Evolutionary conservation across 352 stramenopile species (phyloP), one percentile per base, ranked within the genome.

Genomic region (Blastocystis sp.): DNA sequence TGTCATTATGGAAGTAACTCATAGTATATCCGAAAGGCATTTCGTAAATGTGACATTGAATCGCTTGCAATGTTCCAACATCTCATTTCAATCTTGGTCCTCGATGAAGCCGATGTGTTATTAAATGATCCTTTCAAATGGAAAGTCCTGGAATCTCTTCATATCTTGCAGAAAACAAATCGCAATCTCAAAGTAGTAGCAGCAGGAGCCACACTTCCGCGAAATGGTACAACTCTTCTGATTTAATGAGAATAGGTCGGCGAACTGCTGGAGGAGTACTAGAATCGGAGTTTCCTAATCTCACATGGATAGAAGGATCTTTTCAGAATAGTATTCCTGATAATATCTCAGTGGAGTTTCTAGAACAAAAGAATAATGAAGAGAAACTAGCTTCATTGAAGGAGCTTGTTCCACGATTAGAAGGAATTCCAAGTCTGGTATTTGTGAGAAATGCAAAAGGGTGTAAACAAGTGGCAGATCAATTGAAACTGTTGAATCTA

Each of bases 101-200:
- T 83, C 7, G 71, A 83, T 63, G 71, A 83, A 63, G 71, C 71
- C 35, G 71, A 83, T 43, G 32, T 83, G 5, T 27, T 83, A 52
- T 56, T 83, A 3, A 83, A 83, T 24, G 71, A 83, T 27, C 71
- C 71, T 14, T 83, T 83, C 29, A 42, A 66, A 43, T 32, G 46
- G 6, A 42, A 67, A 7, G 51, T 59, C 6, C 43, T 83, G 16
- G 71, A 83, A n/a, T 65, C n/a, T 14, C 32, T 83, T 4, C 71
- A 63, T 43, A 24, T 66, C 16, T 49, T 83, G 14, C 27, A 29
- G 4, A 65, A 32, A 51, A 14, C 46, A 5, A 65, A 83, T 32
- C 1, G 19, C 5, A 49, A 67, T 66, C 14, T 83, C 0, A 24
- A 63, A 35, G 49, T 83, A 19, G 49, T 83, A n/a, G 71, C 51